phyloP scores from a whole-genome alignment of 2,329 filamentous ascomycete species.

The Monilinia polystroma region DNA sequence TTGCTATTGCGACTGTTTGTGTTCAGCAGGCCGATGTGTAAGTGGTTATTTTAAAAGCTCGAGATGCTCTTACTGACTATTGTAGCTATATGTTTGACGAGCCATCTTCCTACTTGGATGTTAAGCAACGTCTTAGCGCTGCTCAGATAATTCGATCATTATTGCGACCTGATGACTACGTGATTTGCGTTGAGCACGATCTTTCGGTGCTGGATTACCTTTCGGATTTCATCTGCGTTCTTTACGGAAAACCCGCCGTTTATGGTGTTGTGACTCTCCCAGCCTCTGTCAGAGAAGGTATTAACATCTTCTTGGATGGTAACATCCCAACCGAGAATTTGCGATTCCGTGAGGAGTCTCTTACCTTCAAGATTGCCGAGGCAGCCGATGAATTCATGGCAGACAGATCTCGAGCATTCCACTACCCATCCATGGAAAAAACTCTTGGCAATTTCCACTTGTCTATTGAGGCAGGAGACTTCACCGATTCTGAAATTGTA shows the following conservation, averaged over 20 bases:
- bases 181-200: conserved; percentile 99
- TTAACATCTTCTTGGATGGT: conserved; percentile 98
- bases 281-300: conserved; percentile 94
- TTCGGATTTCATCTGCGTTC: conserved; percentile 95
- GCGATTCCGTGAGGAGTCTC: conserved; percentile 94
- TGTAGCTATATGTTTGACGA: conserved; percentile 96
- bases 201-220: conserved; percentile 97
- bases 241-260: conserved; percentile 92
- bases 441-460: conserved; percentile 87
- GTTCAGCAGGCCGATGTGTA: conserved; percentile 92
- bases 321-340: conserved; percentile 98
- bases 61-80: conserved; percentile 8
- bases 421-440: conserved; percentile 90
- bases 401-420: conserved; percentile 82
- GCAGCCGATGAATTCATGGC: conserved; percentile 82
- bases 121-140: conserved; percentile 95
- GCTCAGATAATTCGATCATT: conserved; percentile 90
- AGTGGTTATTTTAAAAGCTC: conserved; percentile 35
- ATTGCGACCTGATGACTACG: conserved; percentile 84
- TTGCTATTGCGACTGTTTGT: conserved; percentile 93
- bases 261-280: conserved; percentile 98
- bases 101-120: conserved; percentile 97
- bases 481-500: conserved; percentile 97
- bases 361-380: conserved; percentile 93
- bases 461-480: conserved; percentile 75